Percentiles rank a stretch among this genome's conserved stretches.
Conservation (phyloP, 202 grass and related monocot genomes). For the Zoysia matrella region DNA sequence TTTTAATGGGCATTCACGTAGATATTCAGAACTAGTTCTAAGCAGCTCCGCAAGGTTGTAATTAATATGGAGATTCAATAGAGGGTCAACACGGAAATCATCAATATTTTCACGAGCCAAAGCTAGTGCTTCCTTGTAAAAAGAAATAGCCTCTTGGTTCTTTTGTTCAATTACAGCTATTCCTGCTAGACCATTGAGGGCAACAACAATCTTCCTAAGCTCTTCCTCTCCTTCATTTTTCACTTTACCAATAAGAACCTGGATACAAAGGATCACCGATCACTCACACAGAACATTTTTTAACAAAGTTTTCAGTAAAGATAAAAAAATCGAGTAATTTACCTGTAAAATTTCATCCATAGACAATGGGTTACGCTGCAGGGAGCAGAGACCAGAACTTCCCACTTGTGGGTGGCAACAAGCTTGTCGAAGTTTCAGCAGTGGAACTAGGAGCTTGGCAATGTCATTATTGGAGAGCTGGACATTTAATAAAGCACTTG, state of each 20-base stretch:
- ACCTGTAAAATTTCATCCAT: constrained; percentile 99
- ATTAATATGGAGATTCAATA: constrained; percentile 97
- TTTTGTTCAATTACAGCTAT: constrained; percentile 88
- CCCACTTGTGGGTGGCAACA: constrained; percentile 99
- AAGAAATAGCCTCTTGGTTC: constrained; percentile 73
- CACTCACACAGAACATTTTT: constrained; percentile 15
- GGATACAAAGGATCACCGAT: constrained; percentile 24
- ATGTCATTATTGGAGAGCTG: constrained; percentile 82
- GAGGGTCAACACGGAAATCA: constrained; percentile 87
- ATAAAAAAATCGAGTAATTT: constrained; percentile 23
- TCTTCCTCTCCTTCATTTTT: constrained; percentile 99
- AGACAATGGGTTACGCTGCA: constrained; percentile 85
- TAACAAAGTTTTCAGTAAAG: background rate
- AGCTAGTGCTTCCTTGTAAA: constrained; percentile 87
- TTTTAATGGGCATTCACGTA: constrained; percentile 69
- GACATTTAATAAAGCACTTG: constrained; percentile 51
- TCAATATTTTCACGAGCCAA: constrained; percentile 70
- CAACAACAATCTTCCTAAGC: constrained; percentile 85
- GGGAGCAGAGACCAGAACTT: constrained; percentile 91
- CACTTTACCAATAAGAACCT: constrained; percentile 97
- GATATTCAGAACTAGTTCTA: constrained; percentile 72
- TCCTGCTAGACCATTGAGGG: constrained; percentile 92
- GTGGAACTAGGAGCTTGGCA: constrained; percentile 76
- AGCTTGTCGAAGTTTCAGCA: constrained; percentile 93
- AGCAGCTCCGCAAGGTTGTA: constrained; percentile 86